Evolutionary conservation across 2,329 filamentous ascomycete genomes (phyloP).

Genomic region (Neofusicoccum kwambonambiense): DNA sequence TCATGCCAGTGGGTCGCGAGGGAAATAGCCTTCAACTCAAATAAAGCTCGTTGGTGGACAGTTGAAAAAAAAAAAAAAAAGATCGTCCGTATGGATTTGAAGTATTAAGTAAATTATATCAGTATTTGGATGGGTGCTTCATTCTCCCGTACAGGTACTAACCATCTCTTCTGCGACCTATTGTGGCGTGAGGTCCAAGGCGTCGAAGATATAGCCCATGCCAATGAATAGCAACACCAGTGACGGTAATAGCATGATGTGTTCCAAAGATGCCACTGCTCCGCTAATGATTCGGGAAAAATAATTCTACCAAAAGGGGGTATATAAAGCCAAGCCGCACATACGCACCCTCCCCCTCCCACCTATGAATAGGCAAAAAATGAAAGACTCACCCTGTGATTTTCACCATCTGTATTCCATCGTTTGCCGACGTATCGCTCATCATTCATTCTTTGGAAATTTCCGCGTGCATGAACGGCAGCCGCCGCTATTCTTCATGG

Average conservation of each 20-base stretch:
- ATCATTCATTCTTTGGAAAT: slow-evolving; percentile 8
- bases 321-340: slow-evolving; percentile 16
- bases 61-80: too few species aligned
- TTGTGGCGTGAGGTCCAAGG: too few species aligned
- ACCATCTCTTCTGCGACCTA: too few species aligned
- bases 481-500: background rate
- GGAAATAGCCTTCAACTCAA: too few species aligned
- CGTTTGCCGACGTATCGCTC: slow-evolving; percentile 10
- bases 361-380: background rate
- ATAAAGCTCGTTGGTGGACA: too few species aligned
- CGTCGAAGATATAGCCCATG: too few species aligned
- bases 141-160: too few species aligned
- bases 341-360: slow-evolving; percentile 6
- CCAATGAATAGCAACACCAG: background rate
- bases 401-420: background rate
- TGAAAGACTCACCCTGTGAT: background rate
- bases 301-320: slow-evolving; percentile 10
- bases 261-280: background rate
- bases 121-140: too few species aligned
- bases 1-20: too few species aligned
- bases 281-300: background rate
- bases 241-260: background rate
- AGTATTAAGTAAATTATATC: too few species aligned
- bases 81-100: too few species aligned
- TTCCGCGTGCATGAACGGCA: background rate